Base-by-base conservation (phyloP, 2,329 filamentous ascomycete species). In the Alternaria ventricosa region DNA sequence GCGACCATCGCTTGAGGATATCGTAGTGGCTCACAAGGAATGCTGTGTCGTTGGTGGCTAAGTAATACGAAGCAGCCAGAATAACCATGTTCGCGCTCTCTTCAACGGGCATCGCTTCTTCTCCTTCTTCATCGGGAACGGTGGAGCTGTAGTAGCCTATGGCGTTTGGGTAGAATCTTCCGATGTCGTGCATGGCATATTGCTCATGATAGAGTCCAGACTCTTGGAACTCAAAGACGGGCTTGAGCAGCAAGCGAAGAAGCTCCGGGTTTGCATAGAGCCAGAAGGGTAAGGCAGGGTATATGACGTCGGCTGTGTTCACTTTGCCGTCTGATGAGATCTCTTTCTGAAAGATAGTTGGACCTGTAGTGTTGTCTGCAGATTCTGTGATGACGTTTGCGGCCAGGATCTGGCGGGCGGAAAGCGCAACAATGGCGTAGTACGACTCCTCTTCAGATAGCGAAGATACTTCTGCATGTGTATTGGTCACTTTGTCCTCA, bases 231-330 rank as follows among this genome's bases (percentile, higher is more conserved):
- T 56, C 54, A 25, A 46, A 30, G 15, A 56, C n/a, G 12, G 54
- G 41, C 25, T 44, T 43, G 18, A 56, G 54, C 4, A 56, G n/a
- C n/a, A 56, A 11, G 54, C 41, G 54, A 3, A 56, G 41, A 43
- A 56, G 54, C n/a, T 56, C 54, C n/a, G 54, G 54, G 13, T 56
- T 46, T 7, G 54, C 54, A 12, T 56, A 56, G 13, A 56, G 36
- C 54, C 54, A 56, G 12, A 56, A 56, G 3, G 54, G 23, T 41
- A 56, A 20, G 1, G 36, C 23, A 4, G 54, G 18, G 18, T 56
- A 46, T 23, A 56, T 30, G 15, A 20, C 41, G 4, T 56, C 54
- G 5, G 44, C 23, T 1, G 36, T 56, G 13, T 56, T 56, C 25
- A 43, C 36, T 41, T 43, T 56, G 4, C 54, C 54, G 41, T 56